Evolutionary conservation across 192 early-diverging fungal genomes (phyloP), one percentile per base, ranked within the genome.

Genomic region (Coemansia sp.): DNA sequence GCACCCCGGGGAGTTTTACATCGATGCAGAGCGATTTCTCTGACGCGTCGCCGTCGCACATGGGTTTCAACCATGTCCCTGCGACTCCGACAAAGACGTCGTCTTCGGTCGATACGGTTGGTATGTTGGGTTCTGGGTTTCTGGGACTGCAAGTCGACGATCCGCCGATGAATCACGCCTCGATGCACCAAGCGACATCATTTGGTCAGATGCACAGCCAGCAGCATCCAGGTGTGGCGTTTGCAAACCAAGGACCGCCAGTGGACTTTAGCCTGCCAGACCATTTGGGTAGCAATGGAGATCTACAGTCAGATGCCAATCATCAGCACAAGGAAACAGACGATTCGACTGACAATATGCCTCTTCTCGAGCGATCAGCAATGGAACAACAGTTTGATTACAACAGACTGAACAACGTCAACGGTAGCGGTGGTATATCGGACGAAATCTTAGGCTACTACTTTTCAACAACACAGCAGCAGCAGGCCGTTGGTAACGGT

Each of bases 351-450:
- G 64, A 69, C 46, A 73, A 66, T 50, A 32, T 73, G 11, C 76
- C 76, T 4, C 67, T 78, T 17, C 57, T 72, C n/a, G 66, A 73
- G 48, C 70, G 65, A 13, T 61, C 70, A 7, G 48, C 62, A 9
- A 52, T 67, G 38, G 48, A 5, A 36, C 7, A 49, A 23, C 61
- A 49, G 32, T 22, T 17, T 17, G 33, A 19, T 22, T 62, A 25
- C 22, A 50, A 25, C 22, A 50, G 22, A 50, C 22, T 20, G 5
- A 46, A 13, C 45, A 19, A 46, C 17, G 45, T 19, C 22, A 50
- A 50, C 48, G 48, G 22, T 2, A 2, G 19, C 17, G 43, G 43
- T 13, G 48, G 48, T 5, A 50, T 50, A 0, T 50, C 59, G 13
- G 40, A 45, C 10, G 36, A 23, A 40, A 60, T 45, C n/a, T 20